Base-by-base conservation (phyloP, 805 yeast species). In the Candida corydali region DNA sequence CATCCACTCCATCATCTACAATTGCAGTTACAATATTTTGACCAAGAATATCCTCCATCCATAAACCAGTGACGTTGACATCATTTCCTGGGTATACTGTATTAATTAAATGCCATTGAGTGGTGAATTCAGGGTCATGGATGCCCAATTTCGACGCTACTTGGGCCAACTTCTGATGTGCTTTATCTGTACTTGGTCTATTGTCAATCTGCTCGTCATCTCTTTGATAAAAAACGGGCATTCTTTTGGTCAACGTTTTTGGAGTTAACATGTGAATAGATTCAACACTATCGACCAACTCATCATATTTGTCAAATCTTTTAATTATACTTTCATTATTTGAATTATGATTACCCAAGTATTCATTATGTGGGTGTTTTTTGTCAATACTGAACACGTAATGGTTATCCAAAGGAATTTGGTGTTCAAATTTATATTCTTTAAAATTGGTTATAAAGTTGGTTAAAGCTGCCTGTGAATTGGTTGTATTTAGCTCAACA, bases 101-200 rank as follows among this genome's bases (percentile, higher is more conserved):
- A 53, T 93, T 93, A 26, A 84, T 61, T n/a, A 93, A 59, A 59
- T 91, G 97, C 98, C 98, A 93, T 61, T 93, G 98, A 26, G 73
- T 68, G 8, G 60, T 56, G 52, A 93, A 91, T n/a, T 73, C 61
- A 0, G 98, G 98, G 61, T 93, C 98, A 14, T 71, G 56, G 36
- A 93, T 91, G 8, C 60, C 63, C 37, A 88, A 74, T 38, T 70
- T 58, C 15, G 71, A 65, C 39, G 76, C 82, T 7, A 71, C 64
- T 30, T 59, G 58, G 7, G 77, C 53, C 0, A 69, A 68, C 31
- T 55, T 47, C 55, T 72, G 61, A 8, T 81, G 69, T 1, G 84
- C 77, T 50, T 79, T 88, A 5, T 61, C 59, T 3, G 55, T 49
- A 14, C 40, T 46, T n/a, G 48, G 26, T 10, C 22, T 5, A 11